A percentile compares a stretch with the other conserved stretches of the same genome.
phyloP scores from a whole-genome alignment of 805 yeast genomes.

The Candida succiphila region DNA sequence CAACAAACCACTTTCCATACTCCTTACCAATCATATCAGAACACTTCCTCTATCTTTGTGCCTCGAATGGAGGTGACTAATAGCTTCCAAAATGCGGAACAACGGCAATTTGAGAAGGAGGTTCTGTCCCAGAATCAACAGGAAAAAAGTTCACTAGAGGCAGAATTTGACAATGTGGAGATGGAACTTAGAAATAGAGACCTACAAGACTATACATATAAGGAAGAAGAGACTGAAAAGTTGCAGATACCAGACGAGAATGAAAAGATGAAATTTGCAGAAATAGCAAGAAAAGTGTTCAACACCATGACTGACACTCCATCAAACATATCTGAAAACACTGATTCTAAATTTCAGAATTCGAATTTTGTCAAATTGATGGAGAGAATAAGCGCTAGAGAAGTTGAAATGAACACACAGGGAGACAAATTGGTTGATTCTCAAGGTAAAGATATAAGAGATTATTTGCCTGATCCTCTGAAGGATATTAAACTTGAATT shows the following conservation, averaged over 20 bases:
- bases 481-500: constrained; percentile 15
- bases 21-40: too few relatives aligned
- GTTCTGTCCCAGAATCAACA: too few relatives aligned
- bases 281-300: constrained; percentile 27
- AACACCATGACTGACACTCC: constrained; percentile 26
- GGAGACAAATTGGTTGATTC: constrained; percentile 28
- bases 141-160: too few relatives aligned
- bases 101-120: too few relatives aligned
- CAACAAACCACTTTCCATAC: too few relatives aligned
- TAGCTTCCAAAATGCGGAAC: too few relatives aligned
- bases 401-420: constrained; percentile 25
- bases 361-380: constrained; percentile 31
- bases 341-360: constrained; percentile 27
- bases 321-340: constrained; percentile 16
- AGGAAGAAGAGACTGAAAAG: constrained; percentile 3
- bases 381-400: constrained; percentile 26
- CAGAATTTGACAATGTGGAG: constrained; percentile 21
- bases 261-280: constrained; percentile 27
- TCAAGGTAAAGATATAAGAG: constrained; percentile 28
- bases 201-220: constrained; percentile 1
- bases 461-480: constrained; percentile 18
- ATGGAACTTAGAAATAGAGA: constrained; percentile 9
- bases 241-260: constrained; percentile 12
- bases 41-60: too few relatives aligned
- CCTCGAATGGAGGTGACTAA: too few relatives aligned